Conservation (phyloP, 164 flowering plant species). For the Nymphaea colorata region DNA sequence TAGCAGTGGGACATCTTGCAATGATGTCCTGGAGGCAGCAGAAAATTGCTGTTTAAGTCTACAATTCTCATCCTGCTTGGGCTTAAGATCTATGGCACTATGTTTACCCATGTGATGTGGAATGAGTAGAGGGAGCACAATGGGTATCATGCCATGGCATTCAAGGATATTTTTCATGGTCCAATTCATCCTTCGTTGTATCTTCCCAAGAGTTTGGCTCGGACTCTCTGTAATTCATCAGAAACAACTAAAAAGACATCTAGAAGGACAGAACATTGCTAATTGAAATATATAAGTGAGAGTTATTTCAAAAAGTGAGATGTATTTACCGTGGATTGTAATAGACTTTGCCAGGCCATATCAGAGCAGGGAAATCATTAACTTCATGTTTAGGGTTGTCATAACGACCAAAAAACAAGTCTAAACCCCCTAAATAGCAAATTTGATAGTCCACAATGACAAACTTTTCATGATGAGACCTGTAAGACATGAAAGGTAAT, state of each 20-base stretch:
- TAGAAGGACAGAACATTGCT: too few species aligned
- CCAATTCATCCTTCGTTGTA: slow-evolving; percentile 86
- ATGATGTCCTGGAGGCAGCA: slow-evolving; percentile 52
- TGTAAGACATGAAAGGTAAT: slow-evolving; percentile 10
- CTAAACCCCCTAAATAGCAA: slow-evolving; percentile 94
- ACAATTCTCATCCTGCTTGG: slow-evolving; percentile 14
- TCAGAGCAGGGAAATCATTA: slow-evolving; percentile 59
- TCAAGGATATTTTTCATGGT: slow-evolving; percentile 82
- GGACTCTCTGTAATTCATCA: slow-evolving; percentile 55
- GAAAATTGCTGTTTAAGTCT: slow-evolving; percentile 43
- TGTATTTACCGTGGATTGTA: slow-evolving; percentile 73
- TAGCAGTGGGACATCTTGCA: slow-evolving; percentile 84
- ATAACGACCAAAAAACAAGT: slow-evolving; percentile 97
- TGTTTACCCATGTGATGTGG: slow-evolving; percentile 83
- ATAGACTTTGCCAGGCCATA: slow-evolving; percentile 98
- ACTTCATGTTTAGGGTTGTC: slow-evolving; percentile 76
- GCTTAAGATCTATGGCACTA: slow-evolving; percentile 31
- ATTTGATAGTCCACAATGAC: slow-evolving; percentile 87
- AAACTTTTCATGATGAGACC: slow-evolving; percentile 99
- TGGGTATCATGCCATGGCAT: slow-evolving; percentile 99
- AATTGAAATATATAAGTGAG: background rate
- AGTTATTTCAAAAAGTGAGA: background rate
- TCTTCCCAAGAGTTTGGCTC: slow-evolving; percentile 99
- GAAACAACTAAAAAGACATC: background rate
- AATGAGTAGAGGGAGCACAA: slow-evolving; percentile 94